Conservation (phyloP, 441 rosid genomes). For the Euphorbia schlechtendalii region DNA sequence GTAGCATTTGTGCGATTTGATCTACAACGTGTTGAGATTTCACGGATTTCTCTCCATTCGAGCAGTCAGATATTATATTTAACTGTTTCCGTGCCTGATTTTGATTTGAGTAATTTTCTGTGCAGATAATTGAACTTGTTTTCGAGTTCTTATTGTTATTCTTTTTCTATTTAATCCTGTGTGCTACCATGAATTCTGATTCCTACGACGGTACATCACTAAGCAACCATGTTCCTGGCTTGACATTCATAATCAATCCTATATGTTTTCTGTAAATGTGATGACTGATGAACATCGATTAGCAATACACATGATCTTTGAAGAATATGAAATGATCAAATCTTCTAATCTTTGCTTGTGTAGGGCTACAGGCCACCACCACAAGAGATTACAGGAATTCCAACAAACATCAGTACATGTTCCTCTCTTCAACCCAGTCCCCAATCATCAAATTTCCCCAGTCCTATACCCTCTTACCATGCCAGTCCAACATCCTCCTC, state of each 20-base stretch:
- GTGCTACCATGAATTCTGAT: background rate
- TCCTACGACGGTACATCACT: background rate
- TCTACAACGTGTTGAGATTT: background rate
- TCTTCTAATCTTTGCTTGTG: background rate
- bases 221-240: background rate
- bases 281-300: background rate
- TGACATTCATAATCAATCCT: background rate
- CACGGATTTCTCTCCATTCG: too few species aligned
- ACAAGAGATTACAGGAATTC: slow-evolving; percentile 40
- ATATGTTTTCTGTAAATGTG: background rate
- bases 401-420: slow-evolving; percentile 52
- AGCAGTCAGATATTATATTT: background rate
- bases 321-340: background rate
- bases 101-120: background rate
- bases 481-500: slow-evolving; percentile 80
- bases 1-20: background rate
- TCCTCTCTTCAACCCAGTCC: slow-evolving; percentile 89
- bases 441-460: slow-evolving; percentile 75
- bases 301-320: background rate
- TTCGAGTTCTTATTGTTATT: background rate
- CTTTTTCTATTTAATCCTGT: background rate
- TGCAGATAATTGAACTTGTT: background rate
- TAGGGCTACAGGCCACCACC: slow-evolving; percentile 74
- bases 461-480: slow-evolving; percentile 84
- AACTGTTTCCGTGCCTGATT: background rate